Base-by-base conservation (phyloP, 2,329 filamentous ascomycete genomes). In the Aspergillus hiratsukae region DNA sequence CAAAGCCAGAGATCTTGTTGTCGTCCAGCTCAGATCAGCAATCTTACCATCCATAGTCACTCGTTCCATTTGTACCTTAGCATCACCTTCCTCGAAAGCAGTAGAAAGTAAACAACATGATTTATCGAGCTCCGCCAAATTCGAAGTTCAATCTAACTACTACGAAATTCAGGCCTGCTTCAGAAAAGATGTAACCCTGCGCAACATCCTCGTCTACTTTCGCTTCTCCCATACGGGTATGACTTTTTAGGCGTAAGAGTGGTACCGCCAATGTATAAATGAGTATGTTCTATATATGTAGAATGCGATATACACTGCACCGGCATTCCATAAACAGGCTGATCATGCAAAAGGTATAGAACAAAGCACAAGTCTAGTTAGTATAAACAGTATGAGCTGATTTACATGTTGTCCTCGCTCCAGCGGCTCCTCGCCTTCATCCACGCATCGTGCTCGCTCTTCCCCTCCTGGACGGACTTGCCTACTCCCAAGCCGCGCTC, bases 1-100 rank as follows among this genome's bases (percentile, higher is more conserved):
- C 91, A 1, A 87, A 87, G 65, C 87, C 87, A 45, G 78, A 76
- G 66, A 91, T 82, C 72, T 87, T 90, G n/a, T n/a, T n/a, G n/a
- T n/a, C 31, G 31, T 35, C 31, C 14, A 7, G 1, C 31, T 7
- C 31, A 35, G 14, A 35, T 7, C 31, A 7, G 31, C 31, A 3
- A 7, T 6, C 14, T 17, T 17, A n/a, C n/a, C n/a, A n/a, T n/a
- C n/a, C n/a, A n/a, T n/a, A n/a, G n/a, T n/a, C n/a, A 35, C 31
- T 7, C 14, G 31, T 37, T 37, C 6, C 11, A 35, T 14, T 7
- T 17, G 10, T 0, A 35, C 11, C 23, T 23, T 23, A 23, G 23
- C 23, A 23, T 23, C 23, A 23, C 23, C n/a, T n/a, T n/a, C n/a
- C n/a, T n/a, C 23, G 23, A 23, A 23, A 23, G 23, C 23, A 23